Base-by-base conservation (phyloP, 2,329 filamentous ascomycete species). In the Thermoascus crustaceus region DNA sequence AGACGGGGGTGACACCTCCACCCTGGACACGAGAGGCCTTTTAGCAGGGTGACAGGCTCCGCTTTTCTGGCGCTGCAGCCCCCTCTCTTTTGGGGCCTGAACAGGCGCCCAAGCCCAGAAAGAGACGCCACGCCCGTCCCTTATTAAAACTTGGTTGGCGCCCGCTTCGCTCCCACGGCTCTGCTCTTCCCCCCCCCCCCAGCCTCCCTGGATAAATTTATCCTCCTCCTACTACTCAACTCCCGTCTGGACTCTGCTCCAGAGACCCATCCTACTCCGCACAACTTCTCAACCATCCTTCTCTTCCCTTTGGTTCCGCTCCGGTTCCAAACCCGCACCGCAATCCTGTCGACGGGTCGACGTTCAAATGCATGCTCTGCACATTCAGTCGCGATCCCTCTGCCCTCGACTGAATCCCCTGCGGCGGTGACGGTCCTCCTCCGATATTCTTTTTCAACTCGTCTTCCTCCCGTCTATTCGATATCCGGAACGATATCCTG, bases 291-390 rank as follows among this genome's bases (percentile, higher is more conserved):
- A n/a, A n/a, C n/a, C n/a, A n/a, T n/a, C n/a, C 7, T 4, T 19
- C 14, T 11, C 32, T 9, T 16, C 14, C 17, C 16, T 30, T 26
- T 34, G 22, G 23, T 7, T 27, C 23, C 18, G 29, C 33, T 10
- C 23, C 22, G 33, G 30, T 31, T 40, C 40, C 32, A 39, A 25
- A 29, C 21, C 21, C 33, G 30, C 31, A 32, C 11, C 32, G 26
- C 36, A 30, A 37, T 30, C 37, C 30, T n/a, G 25, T 33, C 37
- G 27, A 38, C 36, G 34, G 37, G 37, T 41, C 33, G 35, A 60
- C 59, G 61, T 60, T 63, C 61, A 63, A 66, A 66, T 66, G 62
- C 60, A 58, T 60, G 49, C 50, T 54, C 55, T 52, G 53, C 54
- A 55, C 48, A 58, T 53, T 50, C 52, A 55, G 43, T 49, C 45